Evolutionary conservation across 306 rosid genomes (phyloP), one percentile per base, ranked within the genome.

Genomic region (Rosa chinensis): DNA sequence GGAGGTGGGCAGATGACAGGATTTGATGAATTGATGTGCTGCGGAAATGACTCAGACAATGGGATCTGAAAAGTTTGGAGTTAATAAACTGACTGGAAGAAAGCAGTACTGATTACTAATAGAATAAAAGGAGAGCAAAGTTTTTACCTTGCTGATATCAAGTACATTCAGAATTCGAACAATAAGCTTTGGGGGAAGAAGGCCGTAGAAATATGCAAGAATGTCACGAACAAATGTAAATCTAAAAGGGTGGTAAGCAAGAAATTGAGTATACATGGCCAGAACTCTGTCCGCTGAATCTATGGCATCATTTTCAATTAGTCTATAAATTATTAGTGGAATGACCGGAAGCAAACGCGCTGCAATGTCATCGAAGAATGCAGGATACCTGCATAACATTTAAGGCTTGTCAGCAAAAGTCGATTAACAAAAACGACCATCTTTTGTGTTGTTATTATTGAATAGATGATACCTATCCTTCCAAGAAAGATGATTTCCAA

Each of bases 171-270:
- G 84, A 78, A 93, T 88, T 81, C 96, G 92, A 70, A 95, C 93
- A 79, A 90, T 88, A 72, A 95, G 96, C 87, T 91, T 93, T 73
- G 84, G 89, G 71, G 94, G 91, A 77, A 95, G 96, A 85, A 90
- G 98, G 62, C 98, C 92, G 77, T 95, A 95, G 87, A 95, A 95
- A 86, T 95, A 95, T 56, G 99, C 96, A 67, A 95, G 97, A 87
- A 93, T 93, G 87, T 95, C 98, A 72, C 98, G 99, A 70, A 91
- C 99, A 84, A 95, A 95, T n/a, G 97, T 84, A 85, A 95, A 95
- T 81, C 98, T 89, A 55, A 93, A 81, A 70, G 99, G 98, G 79
- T 95, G 90, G 79, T 88, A 91, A 70, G 88, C 89, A 82, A 95
- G 93, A 81, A 93, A 87, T 56, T 73, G 48, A 79, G 91, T 80